These are phyloP conservation scores for Psidium friedrichsthalianum DNA, from an alignment of 345 rosid species.

Conservation along the genomic window DNA sequence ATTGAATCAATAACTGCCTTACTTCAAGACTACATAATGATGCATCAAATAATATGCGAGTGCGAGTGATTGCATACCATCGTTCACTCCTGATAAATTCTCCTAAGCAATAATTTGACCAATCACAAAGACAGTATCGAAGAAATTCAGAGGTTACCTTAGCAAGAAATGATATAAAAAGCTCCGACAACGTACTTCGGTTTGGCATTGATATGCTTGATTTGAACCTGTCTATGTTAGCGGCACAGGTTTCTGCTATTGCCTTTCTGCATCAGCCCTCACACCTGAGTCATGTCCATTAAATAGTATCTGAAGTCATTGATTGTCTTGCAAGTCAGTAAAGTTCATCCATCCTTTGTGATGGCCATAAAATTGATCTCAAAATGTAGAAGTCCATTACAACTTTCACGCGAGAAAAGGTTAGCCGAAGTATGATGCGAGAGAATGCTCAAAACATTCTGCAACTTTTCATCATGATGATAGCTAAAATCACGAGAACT, in stretches of 20 bases:
- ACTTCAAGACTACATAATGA: background rate
- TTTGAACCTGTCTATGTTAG: constrained; percentile 41
- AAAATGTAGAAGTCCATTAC: background rate
- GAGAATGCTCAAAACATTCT: background rate
- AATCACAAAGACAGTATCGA: background rate
- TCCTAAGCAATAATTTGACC: background rate
- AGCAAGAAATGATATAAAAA: constrained; percentile 60
- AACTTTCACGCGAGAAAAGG: background rate
- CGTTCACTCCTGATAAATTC: background rate
- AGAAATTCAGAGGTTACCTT: constrained; percentile 32
- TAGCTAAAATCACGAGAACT: background rate
- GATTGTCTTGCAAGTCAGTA: background rate
- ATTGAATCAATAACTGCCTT: too few species aligned
- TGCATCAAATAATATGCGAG: background rate
- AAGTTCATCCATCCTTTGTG: background rate
- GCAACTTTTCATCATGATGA: background rate
- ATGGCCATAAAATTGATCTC: background rate
- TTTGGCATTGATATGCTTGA: constrained; percentile 36
- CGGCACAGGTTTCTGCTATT: constrained; percentile 35
- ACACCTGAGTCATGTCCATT: constrained; percentile 36
- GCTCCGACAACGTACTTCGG: constrained; percentile 59
- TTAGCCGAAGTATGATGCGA: background rate
- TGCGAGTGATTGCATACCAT: background rate
- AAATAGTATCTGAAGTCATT: background rate
- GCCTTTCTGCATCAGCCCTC: constrained; percentile 53